These are phyloP conservation scores for Cenchrus americanus DNA, from an alignment of 176 grass and related monocot genomes.

Conservation along the genomic window DNA sequence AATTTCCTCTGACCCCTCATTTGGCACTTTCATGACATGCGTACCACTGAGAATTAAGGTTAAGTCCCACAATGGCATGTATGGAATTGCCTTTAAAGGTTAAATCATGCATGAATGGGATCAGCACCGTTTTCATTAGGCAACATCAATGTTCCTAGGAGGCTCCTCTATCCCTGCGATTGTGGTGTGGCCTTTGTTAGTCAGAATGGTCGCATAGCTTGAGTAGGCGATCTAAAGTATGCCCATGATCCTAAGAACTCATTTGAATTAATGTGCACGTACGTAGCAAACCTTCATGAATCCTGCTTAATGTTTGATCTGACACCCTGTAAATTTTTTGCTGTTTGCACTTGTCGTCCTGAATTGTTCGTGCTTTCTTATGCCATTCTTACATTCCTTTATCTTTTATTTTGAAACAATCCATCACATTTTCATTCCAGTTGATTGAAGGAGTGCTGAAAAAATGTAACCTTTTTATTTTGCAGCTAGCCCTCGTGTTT, in stretches of 20 bases:
- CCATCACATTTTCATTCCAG: constrained; percentile 9
- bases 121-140: background rate
- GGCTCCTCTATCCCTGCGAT: background rate
- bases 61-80: background rate
- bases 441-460: constrained; percentile 13
- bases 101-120: background rate
- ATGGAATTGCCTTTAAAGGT: background rate
- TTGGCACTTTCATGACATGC: background rate
- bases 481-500: constrained; percentile 66
- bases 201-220: background rate
- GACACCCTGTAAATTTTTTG: constrained; percentile 1
- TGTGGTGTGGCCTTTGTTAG: background rate
- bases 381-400: background rate
- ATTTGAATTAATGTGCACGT: background rate
- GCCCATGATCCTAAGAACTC: background rate
- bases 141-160: background rate
- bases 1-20: background rate
- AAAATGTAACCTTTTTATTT: constrained; percentile 8
- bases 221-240: background rate
- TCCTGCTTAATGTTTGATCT: background rate
- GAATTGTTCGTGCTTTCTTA: constrained; percentile 17
- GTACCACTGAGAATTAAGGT: background rate
- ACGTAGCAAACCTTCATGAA: background rate
- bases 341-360: background rate
- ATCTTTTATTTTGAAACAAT: constrained; percentile 27